Evolutionary conservation across 345 rosid species (phyloP).

Genomic region (Eucalyptus fibrosa): DNA sequence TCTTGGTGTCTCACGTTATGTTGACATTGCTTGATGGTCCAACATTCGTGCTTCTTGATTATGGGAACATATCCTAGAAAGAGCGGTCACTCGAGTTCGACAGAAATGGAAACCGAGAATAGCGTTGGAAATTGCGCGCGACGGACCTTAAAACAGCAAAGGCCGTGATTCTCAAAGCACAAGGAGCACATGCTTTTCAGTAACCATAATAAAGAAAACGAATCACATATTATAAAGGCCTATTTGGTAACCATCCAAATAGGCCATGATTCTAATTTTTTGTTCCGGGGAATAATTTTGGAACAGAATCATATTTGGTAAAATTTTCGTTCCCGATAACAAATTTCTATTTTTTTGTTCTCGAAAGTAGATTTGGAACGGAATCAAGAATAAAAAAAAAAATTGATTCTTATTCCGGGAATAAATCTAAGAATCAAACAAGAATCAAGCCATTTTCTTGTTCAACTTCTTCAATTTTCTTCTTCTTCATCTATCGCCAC

Average conservation of each 20-base stretch:
- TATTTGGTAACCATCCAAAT: too few species aligned
- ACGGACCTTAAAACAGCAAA: neutral
- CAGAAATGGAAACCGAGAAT: neutral
- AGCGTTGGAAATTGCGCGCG: neutral
- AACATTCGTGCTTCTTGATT: neutral
- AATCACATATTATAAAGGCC: neutral
- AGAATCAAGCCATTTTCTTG: too few species aligned
- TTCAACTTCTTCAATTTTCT: too few species aligned
- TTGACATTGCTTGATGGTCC: neutral
- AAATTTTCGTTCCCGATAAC: rapidly evolving
- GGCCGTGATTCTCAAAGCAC: neutral
- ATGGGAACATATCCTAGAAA: neutral
- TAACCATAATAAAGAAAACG: neutral
- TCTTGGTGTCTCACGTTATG: neutral
- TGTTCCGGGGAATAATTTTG: too few species aligned
- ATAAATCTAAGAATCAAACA: too few species aligned
- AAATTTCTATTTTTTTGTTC: too few species aligned
- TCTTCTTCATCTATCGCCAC: too few species aligned
- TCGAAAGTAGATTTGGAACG: too few species aligned
- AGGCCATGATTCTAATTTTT: too few species aligned
- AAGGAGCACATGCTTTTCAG: neutral
- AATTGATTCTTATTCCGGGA: too few species aligned
- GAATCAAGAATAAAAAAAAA: too few species aligned
- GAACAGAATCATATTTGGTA: too few species aligned
- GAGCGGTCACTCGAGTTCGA: neutral